Percentiles rank a stretch among this genome's conserved stretches.
These are phyloP conservation scores for Brassica cretica DNA, from an alignment of 345 rosid genomes.

Conservation along the genomic window DNA sequence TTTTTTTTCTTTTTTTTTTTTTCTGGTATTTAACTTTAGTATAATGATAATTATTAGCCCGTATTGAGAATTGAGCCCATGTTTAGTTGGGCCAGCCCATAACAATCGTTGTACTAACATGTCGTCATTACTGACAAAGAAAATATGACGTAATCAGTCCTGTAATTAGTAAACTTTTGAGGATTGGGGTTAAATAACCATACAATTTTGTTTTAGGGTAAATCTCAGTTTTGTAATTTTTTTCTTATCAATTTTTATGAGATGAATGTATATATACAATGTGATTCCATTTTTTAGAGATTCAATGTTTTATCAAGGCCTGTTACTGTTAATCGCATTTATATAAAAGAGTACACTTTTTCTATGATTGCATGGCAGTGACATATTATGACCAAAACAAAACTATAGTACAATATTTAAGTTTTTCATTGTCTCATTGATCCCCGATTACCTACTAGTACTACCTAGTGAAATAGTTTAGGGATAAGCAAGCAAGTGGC, in stretches of 20 bases:
- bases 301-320: too few species aligned
- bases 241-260: not conserved
- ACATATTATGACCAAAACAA: too few species aligned
- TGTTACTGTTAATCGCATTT: too few species aligned
- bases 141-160: not conserved
- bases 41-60: slow-evolving; percentile 1
- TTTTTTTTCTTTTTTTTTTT: not conserved
- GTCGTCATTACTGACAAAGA: not conserved
- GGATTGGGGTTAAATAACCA: not conserved
- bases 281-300: too few species aligned
- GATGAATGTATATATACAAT: not conserved
- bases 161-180: not conserved
- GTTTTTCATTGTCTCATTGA: not conserved
- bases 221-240: not conserved
- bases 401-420: too few species aligned
- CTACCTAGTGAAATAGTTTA: not conserved
- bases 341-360: not conserved
- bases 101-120: not conserved
- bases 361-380: not conserved
- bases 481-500: not conserved
- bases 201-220: too few species aligned
- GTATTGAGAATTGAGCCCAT: slow-evolving; percentile 1
- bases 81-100: slow-evolving; percentile 8
- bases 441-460: not conserved
- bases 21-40: not conserved